Percentiles rank a stretch among this genome's conserved stretches.
These are phyloP conservation scores for Cyclostephanos invisitatus DNA, from an alignment of 108 stramenopile species.

Conservation along the genomic window DNA sequence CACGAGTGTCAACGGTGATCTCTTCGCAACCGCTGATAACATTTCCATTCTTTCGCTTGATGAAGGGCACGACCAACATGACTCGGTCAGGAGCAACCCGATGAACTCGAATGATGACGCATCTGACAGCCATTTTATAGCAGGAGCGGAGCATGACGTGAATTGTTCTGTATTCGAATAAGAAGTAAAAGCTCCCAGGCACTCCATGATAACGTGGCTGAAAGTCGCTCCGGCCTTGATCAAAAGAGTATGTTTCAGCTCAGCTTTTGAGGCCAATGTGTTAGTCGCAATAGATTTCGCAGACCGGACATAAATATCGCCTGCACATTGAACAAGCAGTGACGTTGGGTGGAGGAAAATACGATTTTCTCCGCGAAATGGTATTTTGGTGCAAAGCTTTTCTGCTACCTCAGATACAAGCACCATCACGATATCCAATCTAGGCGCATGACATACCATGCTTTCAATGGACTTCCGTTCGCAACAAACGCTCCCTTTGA, in stretches of 20 bases:
- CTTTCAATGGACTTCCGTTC: not conserved
- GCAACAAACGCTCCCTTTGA: slow-evolving; percentile 16
- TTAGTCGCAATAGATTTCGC: slow-evolving; percentile 15
- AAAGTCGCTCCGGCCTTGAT: slow-evolving; percentile 15
- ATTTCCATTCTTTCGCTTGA: slow-evolving; percentile 28
- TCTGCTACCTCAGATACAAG: slow-evolving; percentile 25
- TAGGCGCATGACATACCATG: not conserved
- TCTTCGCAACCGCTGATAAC: slow-evolving; percentile 24
- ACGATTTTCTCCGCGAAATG: slow-evolving; percentile 30
- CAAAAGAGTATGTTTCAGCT: slow-evolving; percentile 1
- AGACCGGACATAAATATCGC: slow-evolving; percentile 33
- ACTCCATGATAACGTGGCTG: slow-evolving; percentile 29
- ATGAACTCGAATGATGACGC: slow-evolving; percentile 46
- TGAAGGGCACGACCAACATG: slow-evolving; percentile 8
- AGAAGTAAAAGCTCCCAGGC: not conserved
- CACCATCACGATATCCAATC: slow-evolving; percentile 27
- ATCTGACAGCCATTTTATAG: slow-evolving; percentile 30
- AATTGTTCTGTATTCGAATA: not conserved
- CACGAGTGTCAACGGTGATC: slow-evolving; percentile 36
- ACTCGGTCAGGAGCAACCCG: slow-evolving; percentile 30
- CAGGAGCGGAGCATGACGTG: slow-evolving; percentile 18
- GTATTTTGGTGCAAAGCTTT: slow-evolving; percentile 32
- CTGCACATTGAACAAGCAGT: slow-evolving; percentile 34
- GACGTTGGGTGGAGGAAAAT: slow-evolving; percentile 28
- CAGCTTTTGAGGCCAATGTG: not conserved